Evolutionary conservation across 495 filamentous ascomycete species (phyloP).

Genomic region (Xylaria curta): DNA sequence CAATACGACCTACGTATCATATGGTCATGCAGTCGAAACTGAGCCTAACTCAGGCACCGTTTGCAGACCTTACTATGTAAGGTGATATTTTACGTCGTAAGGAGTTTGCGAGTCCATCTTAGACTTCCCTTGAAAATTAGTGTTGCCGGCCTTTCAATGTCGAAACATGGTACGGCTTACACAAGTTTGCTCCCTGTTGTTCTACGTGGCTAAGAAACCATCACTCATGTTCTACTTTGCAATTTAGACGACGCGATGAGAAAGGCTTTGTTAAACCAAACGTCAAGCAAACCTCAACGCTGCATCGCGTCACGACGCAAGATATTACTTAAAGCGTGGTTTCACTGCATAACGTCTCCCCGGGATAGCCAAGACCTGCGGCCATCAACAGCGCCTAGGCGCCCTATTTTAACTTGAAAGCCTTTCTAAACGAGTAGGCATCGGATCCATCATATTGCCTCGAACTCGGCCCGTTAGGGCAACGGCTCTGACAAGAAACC

Average conservation of each 20-base stretch:
- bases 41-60: neutral
- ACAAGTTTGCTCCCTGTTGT: neutral
- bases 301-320: conserved; percentile 24
- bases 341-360: conserved; percentile 38
- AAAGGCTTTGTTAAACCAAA: neutral
- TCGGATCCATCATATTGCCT: conserved; percentile 40
- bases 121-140: neutral
- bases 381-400: neutral
- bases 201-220: neutral
- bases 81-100: neutral
- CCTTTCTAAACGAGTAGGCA: conserved; percentile 26
- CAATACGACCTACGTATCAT: neutral
- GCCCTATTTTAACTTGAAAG: neutral
- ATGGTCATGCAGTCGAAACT: neutral
- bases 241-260: neutral
- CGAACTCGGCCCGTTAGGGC: conserved; percentile 37
- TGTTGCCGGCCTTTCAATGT: neutral
- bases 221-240: neutral
- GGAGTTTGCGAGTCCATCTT: neutral
- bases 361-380: conserved; percentile 10
- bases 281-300: neutral
- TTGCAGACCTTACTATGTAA: neutral
- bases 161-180: neutral
- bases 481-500: neutral
- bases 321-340: conserved; percentile 34